phyloP scores from a whole-genome alignment of 1,284 basidiomycete genomes.

The Grifola frondosa region DNA sequence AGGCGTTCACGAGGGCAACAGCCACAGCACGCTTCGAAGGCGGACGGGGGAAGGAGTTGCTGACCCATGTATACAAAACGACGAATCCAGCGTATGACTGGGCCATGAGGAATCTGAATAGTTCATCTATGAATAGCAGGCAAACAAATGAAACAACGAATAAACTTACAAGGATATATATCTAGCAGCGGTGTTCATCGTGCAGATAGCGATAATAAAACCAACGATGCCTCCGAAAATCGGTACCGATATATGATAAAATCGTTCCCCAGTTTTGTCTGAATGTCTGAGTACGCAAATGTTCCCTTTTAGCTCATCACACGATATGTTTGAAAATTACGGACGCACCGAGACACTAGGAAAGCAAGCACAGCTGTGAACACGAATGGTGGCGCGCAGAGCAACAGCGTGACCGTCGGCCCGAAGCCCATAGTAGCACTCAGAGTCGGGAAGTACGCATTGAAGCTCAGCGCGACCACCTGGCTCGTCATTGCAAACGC shows the following conservation, averaged over 20 bases:
- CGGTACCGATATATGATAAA: slow-evolving; percentile 58
- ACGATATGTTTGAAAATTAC: neutral
- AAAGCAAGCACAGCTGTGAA: slow-evolving; percentile 61
- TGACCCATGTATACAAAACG: slow-evolving; percentile 70
- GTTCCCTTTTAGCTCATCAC: no score
- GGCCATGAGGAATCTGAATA: slow-evolving; percentile 71
- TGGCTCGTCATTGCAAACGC: slow-evolving; percentile 48
- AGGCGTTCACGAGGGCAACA: slow-evolving; percentile 71
- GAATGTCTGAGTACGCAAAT: slow-evolving; percentile 53
- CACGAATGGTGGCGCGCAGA: slow-evolving; percentile 78
- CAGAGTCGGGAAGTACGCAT: slow-evolving; percentile 71
- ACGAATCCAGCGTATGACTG: slow-evolving; percentile 73
- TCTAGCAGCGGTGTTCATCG: slow-evolving; percentile 64
- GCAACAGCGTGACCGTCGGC: slow-evolving; percentile 62
- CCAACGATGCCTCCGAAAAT: slow-evolving; percentile 67
- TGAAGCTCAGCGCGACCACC: slow-evolving; percentile 69
- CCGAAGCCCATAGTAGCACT: slow-evolving; percentile 68
- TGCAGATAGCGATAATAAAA: slow-evolving; percentile 71
- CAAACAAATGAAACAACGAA: neutral
- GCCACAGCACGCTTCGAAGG: slow-evolving; percentile 75
- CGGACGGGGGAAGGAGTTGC: slow-evolving; percentile 65
- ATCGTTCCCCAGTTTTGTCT: slow-evolving; percentile 65
- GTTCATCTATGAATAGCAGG: slow-evolving; percentile 1
- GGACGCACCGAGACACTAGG: slow-evolving; percentile 44
- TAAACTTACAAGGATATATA: slow-evolving; percentile 68